phyloP scores from a whole-genome alignment of 164 flowering plant species.

The Macadamia integrifolia region DNA sequence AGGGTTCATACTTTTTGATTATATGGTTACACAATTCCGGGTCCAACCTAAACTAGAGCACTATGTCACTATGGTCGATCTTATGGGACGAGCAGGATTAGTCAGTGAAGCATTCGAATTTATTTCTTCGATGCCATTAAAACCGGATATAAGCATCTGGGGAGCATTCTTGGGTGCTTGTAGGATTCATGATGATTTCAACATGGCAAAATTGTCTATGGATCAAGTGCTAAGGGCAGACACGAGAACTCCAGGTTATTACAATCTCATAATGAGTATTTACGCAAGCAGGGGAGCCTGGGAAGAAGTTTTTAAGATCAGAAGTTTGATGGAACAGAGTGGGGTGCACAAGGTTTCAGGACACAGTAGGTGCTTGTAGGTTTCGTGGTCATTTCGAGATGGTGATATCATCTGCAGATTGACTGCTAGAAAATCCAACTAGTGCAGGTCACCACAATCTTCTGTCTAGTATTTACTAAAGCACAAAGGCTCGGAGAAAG shows the following conservation, averaged over 20 bases:
- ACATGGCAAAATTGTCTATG: conserved; percentile 3
- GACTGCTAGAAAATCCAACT: no score
- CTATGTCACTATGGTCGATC: no score
- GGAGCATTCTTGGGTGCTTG: conserved; percentile 19
- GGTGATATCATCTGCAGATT: no score
- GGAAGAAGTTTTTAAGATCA: conserved; percentile 10
- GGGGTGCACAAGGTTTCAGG: conserved; percentile 7
- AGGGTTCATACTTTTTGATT: conserved; percentile 3
- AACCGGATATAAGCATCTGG: conserved; percentile 1
- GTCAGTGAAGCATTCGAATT: conserved; percentile 5
- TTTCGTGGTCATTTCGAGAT: no score
- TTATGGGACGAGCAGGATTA: no score
- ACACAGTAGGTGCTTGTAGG: background rate
- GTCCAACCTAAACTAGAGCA: no score
- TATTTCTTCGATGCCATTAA: conserved; percentile 8
- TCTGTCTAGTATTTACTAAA: no score
- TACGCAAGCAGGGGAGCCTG: conserved; percentile 1
- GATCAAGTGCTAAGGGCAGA: background rate
- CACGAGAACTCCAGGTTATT: no score
- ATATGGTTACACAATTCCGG: no score
- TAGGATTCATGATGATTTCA: conserved; percentile 10
- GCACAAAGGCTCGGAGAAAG: no score
- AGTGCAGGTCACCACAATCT: no score
- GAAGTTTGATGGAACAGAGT: conserved; percentile 10
- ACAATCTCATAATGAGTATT: no score